Evolutionary conservation across 164 flowering plant species (phyloP), one percentile per base, ranked within the genome.

Genomic region (Annona squamosa): DNA sequence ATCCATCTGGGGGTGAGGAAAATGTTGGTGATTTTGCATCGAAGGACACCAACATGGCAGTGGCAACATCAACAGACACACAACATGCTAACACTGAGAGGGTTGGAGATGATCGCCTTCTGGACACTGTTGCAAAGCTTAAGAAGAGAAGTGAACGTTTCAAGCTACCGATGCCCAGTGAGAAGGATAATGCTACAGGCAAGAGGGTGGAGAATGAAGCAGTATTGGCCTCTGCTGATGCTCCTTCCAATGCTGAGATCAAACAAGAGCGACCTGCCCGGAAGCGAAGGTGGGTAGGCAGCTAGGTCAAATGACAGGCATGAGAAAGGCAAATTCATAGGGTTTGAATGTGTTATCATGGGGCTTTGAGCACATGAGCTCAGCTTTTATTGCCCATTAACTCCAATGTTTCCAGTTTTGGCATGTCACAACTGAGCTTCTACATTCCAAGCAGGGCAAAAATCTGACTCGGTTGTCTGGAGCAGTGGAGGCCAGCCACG

Each of bases 91-190:
- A 81, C 16, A 63, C 74, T 1, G 83, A 80, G 47, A 74, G 66
- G 48, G 63, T 26, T 56, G 79, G 78, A 71, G 95, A 85, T n/a
- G 92, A 87, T 71, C 84, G 83, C 46, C 99, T 90, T 83, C 80
- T 92, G 69, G 98, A 96, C 74, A 92, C 99, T 6, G 93, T 92
- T 46, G 97, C 82, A 68, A 96, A 93, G 86, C 79, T 96, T 74
- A 96, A 91, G 85, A 93, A 92, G 78, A 81, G 99, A 56, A 93
- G 99, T 64, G 99, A 96, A 78, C 84, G 99, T 64, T 96, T 96
- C 86, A 96, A 94, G 80, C 91, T 90, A 74, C 98, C 98, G 48
- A 83, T 96, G 97, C 90, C 98, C 3, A 82, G 84, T 79, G 99
- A 90, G 75, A 93, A 93, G 78, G 98, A 94, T 12, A n/a, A 81